Evolutionary conservation across 768 basidiomycete genomes (phyloP), one percentile per base, ranked within the genome.

Genomic region (Phylloporus arenicola): DNA sequence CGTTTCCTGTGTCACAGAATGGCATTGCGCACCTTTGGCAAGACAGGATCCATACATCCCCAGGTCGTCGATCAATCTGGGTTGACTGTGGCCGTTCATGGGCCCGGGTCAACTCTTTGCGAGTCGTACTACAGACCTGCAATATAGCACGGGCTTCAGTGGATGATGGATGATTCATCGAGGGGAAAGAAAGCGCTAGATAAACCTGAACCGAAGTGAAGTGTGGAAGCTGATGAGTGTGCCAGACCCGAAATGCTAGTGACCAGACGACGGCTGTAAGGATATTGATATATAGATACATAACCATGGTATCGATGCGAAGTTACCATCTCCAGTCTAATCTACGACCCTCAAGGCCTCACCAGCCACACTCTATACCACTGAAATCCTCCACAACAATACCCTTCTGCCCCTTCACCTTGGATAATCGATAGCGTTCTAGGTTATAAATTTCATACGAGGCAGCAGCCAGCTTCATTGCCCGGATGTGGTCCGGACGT

Each of bases 391-490:
- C 74, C 10, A 95, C 71, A 2, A 68, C 67, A 8, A 95, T 69
- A 4, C 73, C 69, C 6, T 62, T 69, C 53, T 80, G 74, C 1
- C 92, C 92, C 39, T 67, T 67, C 4, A 64, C 63, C 68, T 95
- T 98, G 44, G 75, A 68, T 33, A 97, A 67, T 9, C 81, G 73
- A 62, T 89, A 80, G 12, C 94, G 79, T 63, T 92, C 87, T 5
- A 96, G 73, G 13, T 75, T 69, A 64, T 93, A 96, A 10, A 78
- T 69, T 57, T 92, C 87, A 64, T 92, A 96, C 2, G 86, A 83
- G 4, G 69, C 68, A 9, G 78, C 80, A 0, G 95, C 87, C 5
- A 95, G 79, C 53, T 74, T 79, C 83, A 91, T 91, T 2, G 94
- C 95, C 34, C 76, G 76, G 48, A 86, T 77, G 60, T 97, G 95